Percentiles rank a stretch among this genome's conserved stretches.
Evolutionary conservation across 306 rosid genomes (phyloP).

Genomic region (Bauhinia variegata): DNA sequence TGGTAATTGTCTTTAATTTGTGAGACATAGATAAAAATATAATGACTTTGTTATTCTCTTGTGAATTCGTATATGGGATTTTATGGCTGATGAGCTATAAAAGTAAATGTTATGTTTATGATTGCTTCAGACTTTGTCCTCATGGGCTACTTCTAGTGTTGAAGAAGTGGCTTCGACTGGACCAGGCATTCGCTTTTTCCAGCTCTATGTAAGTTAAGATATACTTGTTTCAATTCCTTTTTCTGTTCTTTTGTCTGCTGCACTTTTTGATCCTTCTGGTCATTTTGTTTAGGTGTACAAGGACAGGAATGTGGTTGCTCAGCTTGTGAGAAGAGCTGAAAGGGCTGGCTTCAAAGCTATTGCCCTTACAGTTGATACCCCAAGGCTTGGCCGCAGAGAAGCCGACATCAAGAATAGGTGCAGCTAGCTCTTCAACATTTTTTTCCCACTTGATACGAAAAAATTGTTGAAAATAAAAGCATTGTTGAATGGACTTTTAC

Average conservation of each 20-base stretch:
- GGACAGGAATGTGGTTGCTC: conserved; percentile 85
- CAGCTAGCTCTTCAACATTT: conserved; percentile 16
- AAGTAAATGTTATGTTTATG: conserved; percentile 17
- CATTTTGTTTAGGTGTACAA: conserved; percentile 67
- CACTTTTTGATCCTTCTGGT: background rate
- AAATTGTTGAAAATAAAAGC: background rate
- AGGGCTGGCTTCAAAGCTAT: conserved; percentile 98
- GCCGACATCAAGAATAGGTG: conserved; percentile 98
- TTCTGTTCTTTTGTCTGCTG: too few species aligned
- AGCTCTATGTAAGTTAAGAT: conserved; percentile 74
- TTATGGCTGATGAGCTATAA: conserved; percentile 4
- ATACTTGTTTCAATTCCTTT: conserved; percentile 6
- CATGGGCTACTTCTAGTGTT: conserved; percentile 97
- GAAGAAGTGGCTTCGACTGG: conserved; percentile 99
- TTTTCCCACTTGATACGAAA: background rate
- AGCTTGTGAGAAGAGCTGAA: conserved; percentile 99
- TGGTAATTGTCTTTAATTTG: conserved; percentile 55
- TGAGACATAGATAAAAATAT: background rate
- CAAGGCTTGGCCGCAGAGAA: conserved; percentile 94
- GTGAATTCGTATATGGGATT: conserved; percentile 15
- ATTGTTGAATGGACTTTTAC: conserved; percentile 31
- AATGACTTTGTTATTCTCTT: background rate
- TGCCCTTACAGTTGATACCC: conserved; percentile 96
- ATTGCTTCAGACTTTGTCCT: conserved; percentile 83
- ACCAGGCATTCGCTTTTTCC: conserved; percentile 98